A percentile compares a stretch with the other conserved stretches of the same genome.
phyloP scores from a whole-genome alignment of 805 yeast species.

The Suhomyces pyralidae region DNA sequence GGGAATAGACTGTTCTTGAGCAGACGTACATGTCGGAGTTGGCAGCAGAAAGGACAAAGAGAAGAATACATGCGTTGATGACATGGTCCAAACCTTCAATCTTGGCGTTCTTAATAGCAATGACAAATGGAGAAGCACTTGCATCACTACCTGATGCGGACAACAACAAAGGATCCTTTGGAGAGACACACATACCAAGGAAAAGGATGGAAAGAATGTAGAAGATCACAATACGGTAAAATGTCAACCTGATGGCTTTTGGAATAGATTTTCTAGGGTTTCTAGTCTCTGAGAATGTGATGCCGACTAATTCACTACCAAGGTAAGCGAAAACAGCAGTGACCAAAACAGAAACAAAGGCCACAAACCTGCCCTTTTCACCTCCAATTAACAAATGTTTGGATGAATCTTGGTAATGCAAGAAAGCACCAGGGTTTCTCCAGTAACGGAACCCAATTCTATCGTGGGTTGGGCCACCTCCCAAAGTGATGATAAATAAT shows the following conservation, averaged over 20 bases:
- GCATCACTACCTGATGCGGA: constrained; percentile 55
- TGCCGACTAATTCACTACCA: constrained; percentile 69
- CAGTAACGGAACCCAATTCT: constrained; percentile 72
- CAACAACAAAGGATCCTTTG: constrained; percentile 49
- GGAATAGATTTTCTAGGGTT: constrained; percentile 67
- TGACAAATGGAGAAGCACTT: constrained; percentile 80
- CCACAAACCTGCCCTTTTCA: constrained; percentile 53
- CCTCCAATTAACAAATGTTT: constrained; percentile 38
- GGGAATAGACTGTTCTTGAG: constrained; percentile 69
- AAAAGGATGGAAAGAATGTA: constrained; percentile 60
- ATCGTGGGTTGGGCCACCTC: constrained; percentile 76
- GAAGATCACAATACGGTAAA: constrained; percentile 62
- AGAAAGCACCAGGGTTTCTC: constrained; percentile 64
- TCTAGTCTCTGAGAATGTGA: constrained; percentile 71
- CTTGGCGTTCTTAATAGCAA: constrained; percentile 67
- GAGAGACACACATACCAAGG: constrained; percentile 67
- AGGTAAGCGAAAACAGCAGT: constrained; percentile 68
- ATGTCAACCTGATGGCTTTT: constrained; percentile 64
- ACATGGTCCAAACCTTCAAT: constrained; percentile 69
- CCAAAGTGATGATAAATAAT: constrained; percentile 62
- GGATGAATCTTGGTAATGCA: constrained; percentile 43
- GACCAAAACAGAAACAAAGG: constrained; percentile 61
- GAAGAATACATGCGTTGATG: constrained; percentile 71
- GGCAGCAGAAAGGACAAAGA: constrained; percentile 78
- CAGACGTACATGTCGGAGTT: constrained; percentile 78